Evolutionary conservation across 768 basidiomycete genomes (phyloP), one percentile per base, ranked within the genome.

Genomic region (Lentinula edodes): DNA sequence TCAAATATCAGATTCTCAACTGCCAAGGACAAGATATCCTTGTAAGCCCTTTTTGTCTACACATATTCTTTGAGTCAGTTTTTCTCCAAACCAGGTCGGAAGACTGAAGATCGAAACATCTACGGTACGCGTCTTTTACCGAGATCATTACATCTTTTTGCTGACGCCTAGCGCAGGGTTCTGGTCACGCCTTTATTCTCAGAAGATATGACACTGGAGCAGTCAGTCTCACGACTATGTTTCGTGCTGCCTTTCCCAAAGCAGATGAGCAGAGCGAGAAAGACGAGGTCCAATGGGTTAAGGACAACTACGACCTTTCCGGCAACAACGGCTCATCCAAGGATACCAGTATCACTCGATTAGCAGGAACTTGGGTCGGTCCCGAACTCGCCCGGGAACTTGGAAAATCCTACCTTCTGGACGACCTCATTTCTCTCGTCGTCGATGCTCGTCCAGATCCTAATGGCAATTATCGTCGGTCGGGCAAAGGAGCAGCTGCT

Each of bases 141-240:
- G 41, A 34, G 28, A 48, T 45, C 43, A n/a, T 20, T 20, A 1
- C 2, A 32, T 48, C 56, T 45, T 43, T 18, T 35, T 16, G 20
- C 42, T 41, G 35, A 28, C 34, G 23, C 66, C 66, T 68, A 65
- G 60, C 65, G 18, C 71, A 93, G 90, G 82, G 88, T 34, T 73
- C 77, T 13, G 87, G 89, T 39, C 95, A 98, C 74, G 93, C 95
- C 23, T 98, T 97, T 72, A 92, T 98, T 70, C 87, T 98, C 39
- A 86, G 95, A 50, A 87, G 95, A 59, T 95, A 91, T 67, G 95
- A 98, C 74, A 96, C 95, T 3, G 88, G 91, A 62, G 93, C 93
- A 18, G 84, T 98, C 74, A 91, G 89, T 65, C 83, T 95, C 9
- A 96, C 95, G 9, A 96, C 95, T 61, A 96, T 98, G 94, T 96